Evolutionary conservation across 306 rosid species (phyloP), one percentile per base, ranked within the genome.

Genomic region (Elaeagnus macrophylla): DNA sequence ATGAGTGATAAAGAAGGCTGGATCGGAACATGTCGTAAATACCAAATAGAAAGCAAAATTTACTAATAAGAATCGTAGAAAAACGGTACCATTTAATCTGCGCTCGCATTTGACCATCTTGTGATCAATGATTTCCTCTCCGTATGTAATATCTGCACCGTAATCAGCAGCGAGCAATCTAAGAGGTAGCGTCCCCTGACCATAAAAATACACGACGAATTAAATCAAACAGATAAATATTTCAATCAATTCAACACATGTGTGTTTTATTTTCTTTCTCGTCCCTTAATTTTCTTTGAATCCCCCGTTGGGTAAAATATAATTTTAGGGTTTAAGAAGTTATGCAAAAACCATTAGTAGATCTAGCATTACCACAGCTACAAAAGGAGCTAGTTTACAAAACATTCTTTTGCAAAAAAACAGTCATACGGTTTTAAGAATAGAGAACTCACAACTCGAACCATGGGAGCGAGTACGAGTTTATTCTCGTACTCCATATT

Each of bases 401-500:
- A 25, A 25, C 4, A 25, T 25, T 25, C 4, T 25, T 25, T 25
- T 5, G 32, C 4, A 25, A 25, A 25, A 25, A 25, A 25, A 2
- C 32, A 2, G 32, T 5, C 4, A 25, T n/a, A n/a, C n/a, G 32
- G 32, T 25, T 25, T 25, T 25, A 25, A 25, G 32, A 25, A 5
- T 25, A 25, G 32, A 25, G 17, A 73, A 77, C 97, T 85, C 56
- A 89, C 97, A 56, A 81, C 81, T 81, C 97, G 89, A 79, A 89
- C 95, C 97, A 89, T 89, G 10, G 97, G 97, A 77, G 97, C 95
- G 9, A 89, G 97, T 55, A 89, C 75, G 49, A 72, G 71, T 61
- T 83, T 85, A 71, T 85, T 89, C 59, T 57, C 46, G 77, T 89
- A 89, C 6, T 89, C 94, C 97, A 89, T 89, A 57, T 60, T 45